Evolutionary conservation across 495 filamentous ascomycete genomes (phyloP).

Genomic region (Tuber melanosporum): DNA sequence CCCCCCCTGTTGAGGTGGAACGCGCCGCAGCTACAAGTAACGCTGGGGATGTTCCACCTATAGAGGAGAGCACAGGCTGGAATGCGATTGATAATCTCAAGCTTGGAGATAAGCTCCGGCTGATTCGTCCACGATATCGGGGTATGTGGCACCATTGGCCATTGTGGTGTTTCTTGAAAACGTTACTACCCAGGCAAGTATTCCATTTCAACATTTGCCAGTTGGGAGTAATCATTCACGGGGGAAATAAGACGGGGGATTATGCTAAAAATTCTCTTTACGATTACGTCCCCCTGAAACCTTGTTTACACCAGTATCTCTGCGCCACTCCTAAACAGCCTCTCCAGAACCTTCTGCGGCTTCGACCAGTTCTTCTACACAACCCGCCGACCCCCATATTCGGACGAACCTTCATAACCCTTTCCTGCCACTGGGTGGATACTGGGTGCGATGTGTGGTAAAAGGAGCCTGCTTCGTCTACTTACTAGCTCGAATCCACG

Average conservation of each 20-base stretch:
- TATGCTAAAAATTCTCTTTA: slow-evolving; percentile 30
- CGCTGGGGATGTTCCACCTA: slow-evolving; percentile 1
- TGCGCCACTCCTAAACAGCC: background rate
- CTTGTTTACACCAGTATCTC: background rate
- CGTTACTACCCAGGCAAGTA: slow-evolving; percentile 20
- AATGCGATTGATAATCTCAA: slow-evolving; percentile 20
- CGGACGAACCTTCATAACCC: slow-evolving; percentile 28
- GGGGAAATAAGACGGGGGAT: slow-evolving; percentile 18
- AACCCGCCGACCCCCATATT: slow-evolving; percentile 27
- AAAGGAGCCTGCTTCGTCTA: slow-evolving; percentile 26
- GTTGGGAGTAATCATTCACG: background rate
- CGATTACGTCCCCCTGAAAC: slow-evolving; percentile 13
- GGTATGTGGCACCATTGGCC: slow-evolving; percentile 33
- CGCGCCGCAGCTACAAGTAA: slow-evolving; percentile 1
- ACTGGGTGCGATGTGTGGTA: slow-evolving; percentile 26
- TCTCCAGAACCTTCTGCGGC: slow-evolving; percentile 29
- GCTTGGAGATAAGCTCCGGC: slow-evolving; percentile 25
- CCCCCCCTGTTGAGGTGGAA: slow-evolving; percentile 10
- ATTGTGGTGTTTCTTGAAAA: slow-evolving; percentile 37
- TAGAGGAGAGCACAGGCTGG: background rate
- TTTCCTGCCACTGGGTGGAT: slow-evolving; percentile 33
- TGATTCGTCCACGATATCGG: slow-evolving; percentile 26
- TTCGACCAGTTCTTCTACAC: slow-evolving; percentile 38
- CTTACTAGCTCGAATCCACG: slow-evolving; percentile 15
- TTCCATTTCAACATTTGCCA: background rate